Evolutionary conservation across 805 yeast genomes (phyloP).

Genomic region (Cyberlindnera americana): DNA sequence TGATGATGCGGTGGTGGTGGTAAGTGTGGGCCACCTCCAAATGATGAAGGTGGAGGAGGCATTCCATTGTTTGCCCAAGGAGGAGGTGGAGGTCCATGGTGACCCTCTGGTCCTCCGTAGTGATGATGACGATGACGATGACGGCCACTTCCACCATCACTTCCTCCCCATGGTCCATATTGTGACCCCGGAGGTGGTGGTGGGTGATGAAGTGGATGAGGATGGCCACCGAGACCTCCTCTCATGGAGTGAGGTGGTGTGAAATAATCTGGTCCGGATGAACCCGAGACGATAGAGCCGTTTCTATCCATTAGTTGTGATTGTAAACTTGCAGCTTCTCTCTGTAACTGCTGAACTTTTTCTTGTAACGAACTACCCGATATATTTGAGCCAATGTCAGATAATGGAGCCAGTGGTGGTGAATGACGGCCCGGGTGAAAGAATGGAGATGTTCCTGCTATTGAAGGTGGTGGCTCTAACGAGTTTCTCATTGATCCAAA

Average conservation of each 20-base stretch:
- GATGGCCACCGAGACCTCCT: not conserved
- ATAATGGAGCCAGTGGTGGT: constrained; percentile 8
- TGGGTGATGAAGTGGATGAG: too few species aligned
- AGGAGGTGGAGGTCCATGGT: constrained; percentile 2
- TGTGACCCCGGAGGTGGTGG: not conserved
- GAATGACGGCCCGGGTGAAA: constrained; percentile 11
- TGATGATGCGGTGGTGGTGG: constrained; percentile 6
- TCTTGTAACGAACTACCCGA: constrained; percentile 16
- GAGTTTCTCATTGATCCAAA: constrained; percentile 4
- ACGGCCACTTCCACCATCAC: not conserved
- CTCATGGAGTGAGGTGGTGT: constrained; percentile 1
- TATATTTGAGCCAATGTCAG: constrained; percentile 6
- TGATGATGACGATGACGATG: not conserved
- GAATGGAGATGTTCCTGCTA: constrained; percentile 17
- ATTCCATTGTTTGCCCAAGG: constrained; percentile 1
- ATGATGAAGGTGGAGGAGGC: constrained; percentile 2
- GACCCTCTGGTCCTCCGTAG: not conserved
- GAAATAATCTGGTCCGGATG: constrained; percentile 7
- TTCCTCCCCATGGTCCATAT: constrained; percentile 4
- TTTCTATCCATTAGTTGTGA: constrained; percentile 16
- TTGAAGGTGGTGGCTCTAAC: constrained; percentile 8
- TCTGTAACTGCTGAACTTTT: constrained; percentile 22
- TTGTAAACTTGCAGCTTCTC: constrained; percentile 24
- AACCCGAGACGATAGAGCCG: constrained; percentile 2
- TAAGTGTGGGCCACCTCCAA: constrained; percentile 1